A percentile compares a stretch with the other conserved stretches of the same genome.
phyloP scores from a whole-genome alignment of 179 eudicot species.

The Heliamphora pulchella region DNA sequence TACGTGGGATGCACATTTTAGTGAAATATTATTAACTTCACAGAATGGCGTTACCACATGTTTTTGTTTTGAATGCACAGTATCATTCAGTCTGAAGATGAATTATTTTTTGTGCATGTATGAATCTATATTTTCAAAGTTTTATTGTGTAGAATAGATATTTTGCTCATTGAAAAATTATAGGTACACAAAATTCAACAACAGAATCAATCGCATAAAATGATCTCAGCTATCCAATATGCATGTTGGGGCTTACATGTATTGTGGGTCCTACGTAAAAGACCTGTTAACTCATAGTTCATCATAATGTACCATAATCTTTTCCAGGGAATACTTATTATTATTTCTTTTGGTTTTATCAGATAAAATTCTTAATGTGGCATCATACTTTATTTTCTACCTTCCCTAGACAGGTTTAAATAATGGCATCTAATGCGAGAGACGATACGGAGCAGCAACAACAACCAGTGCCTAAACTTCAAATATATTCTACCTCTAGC shows the following conservation, averaged over 20 bases:
- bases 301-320: background rate
- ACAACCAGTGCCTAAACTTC: conserved; percentile 33
- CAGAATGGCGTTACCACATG: too few species aligned
- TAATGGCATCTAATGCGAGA: conserved; percentile 21
- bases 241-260: too few species aligned
- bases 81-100: too few species aligned
- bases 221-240: too few species aligned
- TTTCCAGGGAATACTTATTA: background rate
- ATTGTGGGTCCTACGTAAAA: background rate
- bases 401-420: background rate
- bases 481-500: conserved; percentile 62
- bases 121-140: background rate
- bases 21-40: too few species aligned
- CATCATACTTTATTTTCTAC: background rate
- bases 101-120: too few species aligned
- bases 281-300: background rate
- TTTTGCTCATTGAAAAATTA: background rate
- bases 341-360: background rate
- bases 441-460: conserved; percentile 18
- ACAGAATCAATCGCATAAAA: too few species aligned
- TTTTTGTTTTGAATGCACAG: too few species aligned
- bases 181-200: too few species aligned
- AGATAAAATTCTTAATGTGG: background rate
- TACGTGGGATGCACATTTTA: too few species aligned
- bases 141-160: background rate